phyloP scores from a whole-genome alignment of 164 flowering plant species.

The Cinnamomum micranthum region DNA sequence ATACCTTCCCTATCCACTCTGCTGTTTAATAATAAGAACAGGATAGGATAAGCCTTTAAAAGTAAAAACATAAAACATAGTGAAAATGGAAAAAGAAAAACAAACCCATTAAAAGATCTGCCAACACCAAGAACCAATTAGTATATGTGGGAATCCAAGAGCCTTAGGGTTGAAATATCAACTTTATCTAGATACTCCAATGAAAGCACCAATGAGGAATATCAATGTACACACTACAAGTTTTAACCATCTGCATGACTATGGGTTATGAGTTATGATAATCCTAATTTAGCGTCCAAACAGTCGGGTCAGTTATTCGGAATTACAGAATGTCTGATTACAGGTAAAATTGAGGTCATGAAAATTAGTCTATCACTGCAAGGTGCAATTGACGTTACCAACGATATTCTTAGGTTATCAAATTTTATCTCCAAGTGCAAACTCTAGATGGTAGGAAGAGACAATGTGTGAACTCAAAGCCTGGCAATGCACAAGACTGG shows the following conservation, averaged over 20 bases:
- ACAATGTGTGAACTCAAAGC: conserved; percentile 1
- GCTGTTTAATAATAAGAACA: too few relatives aligned
- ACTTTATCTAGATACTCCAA: not conserved
- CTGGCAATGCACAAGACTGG: not conserved
- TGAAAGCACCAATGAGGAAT: not conserved
- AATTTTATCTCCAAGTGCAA: not conserved
- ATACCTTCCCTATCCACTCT: not conserved
- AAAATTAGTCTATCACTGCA: not conserved
- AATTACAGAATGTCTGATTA: not conserved
- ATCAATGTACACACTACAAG: too few relatives aligned
- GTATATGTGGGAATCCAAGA: too few relatives aligned
- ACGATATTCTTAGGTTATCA: not conserved
- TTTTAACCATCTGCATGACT: too few relatives aligned
- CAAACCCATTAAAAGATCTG: not conserved
- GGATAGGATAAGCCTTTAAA: too few relatives aligned
- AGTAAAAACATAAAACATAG: too few relatives aligned
- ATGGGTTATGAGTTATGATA: not conserved
- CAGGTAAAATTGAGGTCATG: not conserved
- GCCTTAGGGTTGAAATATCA: too few relatives aligned
- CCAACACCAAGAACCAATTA: not conserved
- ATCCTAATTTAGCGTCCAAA: not conserved
- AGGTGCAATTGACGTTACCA: not conserved
- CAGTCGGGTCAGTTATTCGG: not conserved
- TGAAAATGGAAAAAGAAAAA: not conserved
- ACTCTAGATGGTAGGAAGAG: not conserved